Evolutionary conservation across 225 moss, liverwort and hornwort species (phyloP).

Genomic region (Straminergon stramineum): DNA sequence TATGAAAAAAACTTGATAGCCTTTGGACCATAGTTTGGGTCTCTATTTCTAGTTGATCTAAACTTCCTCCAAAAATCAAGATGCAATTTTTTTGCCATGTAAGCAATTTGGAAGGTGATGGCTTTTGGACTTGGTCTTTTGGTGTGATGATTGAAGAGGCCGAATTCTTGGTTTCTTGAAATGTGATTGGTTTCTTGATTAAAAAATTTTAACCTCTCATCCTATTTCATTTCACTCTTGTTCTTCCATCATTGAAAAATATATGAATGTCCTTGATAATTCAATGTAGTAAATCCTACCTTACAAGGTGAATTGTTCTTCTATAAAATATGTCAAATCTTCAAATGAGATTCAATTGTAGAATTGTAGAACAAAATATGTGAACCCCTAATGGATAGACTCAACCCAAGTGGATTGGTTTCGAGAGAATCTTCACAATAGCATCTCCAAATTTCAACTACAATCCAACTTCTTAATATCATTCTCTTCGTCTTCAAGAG

Average conservation of each 20-base stretch:
- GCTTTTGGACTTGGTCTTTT: no score
- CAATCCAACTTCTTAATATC: neutral
- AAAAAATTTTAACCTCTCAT: neutral
- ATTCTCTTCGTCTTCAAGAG: neutral
- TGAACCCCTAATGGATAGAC: accelerated
- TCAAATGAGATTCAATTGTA: neutral
- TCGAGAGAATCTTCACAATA: neutral
- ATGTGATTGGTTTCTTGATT: no score
- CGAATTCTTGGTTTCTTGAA: no score
- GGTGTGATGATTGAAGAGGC: no score
- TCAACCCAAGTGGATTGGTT: accelerated
- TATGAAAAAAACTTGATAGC: no score
- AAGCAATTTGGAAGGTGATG: no score
- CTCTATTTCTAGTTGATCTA: no score
- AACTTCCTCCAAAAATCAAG: no score
- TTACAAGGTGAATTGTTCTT: neutral
- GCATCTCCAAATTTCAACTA: neutral
- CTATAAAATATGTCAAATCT: neutral
- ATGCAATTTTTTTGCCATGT: no score
- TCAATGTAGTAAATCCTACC: neutral
- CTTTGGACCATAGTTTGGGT: no score
- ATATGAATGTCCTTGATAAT: neutral
- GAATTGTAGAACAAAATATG: no score
- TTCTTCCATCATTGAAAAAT: neutral
- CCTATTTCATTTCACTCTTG: neutral